Evolutionary conservation across 2,329 filamentous ascomycete species (phyloP), one percentile per base, ranked within the genome.

Genomic region (Penicillium fuscoglaucum): DNA sequence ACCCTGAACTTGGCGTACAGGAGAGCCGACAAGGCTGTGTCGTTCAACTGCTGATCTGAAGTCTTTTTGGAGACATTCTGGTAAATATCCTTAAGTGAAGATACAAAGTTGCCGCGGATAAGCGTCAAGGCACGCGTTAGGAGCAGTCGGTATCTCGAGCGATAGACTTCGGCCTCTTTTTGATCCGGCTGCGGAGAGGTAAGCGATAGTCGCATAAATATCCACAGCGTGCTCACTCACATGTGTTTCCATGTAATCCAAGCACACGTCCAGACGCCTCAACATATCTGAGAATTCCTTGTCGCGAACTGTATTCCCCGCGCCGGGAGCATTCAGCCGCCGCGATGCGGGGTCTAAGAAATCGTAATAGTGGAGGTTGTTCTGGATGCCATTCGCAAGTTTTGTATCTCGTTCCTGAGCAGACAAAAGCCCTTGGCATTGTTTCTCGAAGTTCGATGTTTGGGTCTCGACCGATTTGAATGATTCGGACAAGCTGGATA

Each of bases 311-410:
- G 96, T 82, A 57, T 89, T 91, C 49, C 90, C 88, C 21, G 93
- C 93, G 1, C 93, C 92, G 0, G 95, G 93, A 0, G 93, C 93
- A 79, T 98, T 98, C 58, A 99, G 84, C 15, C 92, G 85, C 55
- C 93, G 85, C 0, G 92, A 96, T 60, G 93, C 92, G 47, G 89
- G 92, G 63, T 99, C 95, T 6, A 99, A 83, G 71, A 96, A 97
- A 21, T 90, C 86, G 74, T 99, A 99, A 76, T 96, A 97, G 70
- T 93, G 88, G n/a, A 97, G 80, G 67, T 97, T 96, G 26, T 90
- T 90, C 28, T 90, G 89, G 57, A 99, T 89, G 58, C 92, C 88
- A 65, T 96, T 86, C 3, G 92, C 91, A 43, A 99, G 83, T 64
- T 83, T 84, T 61, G 90, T 87, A 41, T 97, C 82, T 26, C 90